Base-by-base conservation (phyloP, 805 yeast genomes). In the Millerozyma acaciae region DNA sequence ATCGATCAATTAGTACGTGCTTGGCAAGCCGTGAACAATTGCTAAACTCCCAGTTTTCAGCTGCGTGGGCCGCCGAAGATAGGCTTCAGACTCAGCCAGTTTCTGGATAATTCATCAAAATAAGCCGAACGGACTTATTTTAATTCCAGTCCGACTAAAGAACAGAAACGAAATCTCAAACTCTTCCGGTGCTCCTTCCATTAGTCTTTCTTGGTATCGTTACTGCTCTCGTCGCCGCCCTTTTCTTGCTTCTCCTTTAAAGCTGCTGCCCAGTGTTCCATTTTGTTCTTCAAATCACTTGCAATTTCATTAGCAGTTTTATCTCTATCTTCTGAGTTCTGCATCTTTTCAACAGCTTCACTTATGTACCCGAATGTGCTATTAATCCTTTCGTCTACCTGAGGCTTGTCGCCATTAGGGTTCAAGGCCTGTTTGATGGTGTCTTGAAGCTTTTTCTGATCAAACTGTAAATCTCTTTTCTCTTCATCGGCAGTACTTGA, bases 261-360 rank as follows among this genome's bases (percentile, higher is more conserved):
- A n/a, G 10, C 13, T 7, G 42, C 46, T 5, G 50, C 44, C 68
- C 68, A 64, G 8, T 35, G 28, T 6, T 54, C 55, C 26, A 59
- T 47, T 27, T 45, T 54, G 3, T 22, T 21, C 22, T 45, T 50
- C 37, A 63, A 47, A 38, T 64, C 70, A 4, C 56, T 45, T 2
- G 67, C 63, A 15, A 65, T 55, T 25, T 60, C 65, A 19, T 54
- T 38, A 4, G 65, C 54, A 1, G 67, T 50, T 10, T 47, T 50
- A 15, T 62, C 62, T 25, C 47, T 57, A 37, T 64, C 61, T n/a
- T 44, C 44, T 4, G 64, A 38, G 3, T 45, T 48, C n/a, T 53
- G 40, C 59, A 63, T 55, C 34, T 56, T 57, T 22, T 46, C 25
- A 28, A 54, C 43, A 13, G 49, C 51, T 2, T 41, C 38, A 35